A percentile compares a stretch with the other conserved stretches of the same genome.
Evolutionary conservation across 2,329 filamentous ascomycete genomes (phyloP).

Genomic region (Dryadomyces quercivorus): DNA sequence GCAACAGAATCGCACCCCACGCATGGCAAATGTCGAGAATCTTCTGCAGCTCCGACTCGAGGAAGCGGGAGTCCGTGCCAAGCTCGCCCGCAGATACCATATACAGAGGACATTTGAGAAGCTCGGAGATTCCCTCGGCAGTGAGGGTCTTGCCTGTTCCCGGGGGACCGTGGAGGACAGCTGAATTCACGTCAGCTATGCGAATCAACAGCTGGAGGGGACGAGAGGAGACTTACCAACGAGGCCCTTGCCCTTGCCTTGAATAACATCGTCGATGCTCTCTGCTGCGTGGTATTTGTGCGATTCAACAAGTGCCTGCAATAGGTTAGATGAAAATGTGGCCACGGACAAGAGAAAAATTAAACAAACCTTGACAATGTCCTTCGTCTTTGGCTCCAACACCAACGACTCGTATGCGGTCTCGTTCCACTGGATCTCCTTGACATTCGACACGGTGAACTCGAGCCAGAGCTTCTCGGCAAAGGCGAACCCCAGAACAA

Average conservation of each 20-base stretch:
- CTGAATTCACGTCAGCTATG: conserved; percentile 14
- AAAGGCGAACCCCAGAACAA: conserved; percentile 80
- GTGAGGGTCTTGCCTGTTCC: conserved; percentile 36
- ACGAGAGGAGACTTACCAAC: conserved; percentile 36
- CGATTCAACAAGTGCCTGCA: conserved; percentile 61
- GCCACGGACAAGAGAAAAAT: not conserved
- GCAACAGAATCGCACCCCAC: conserved; percentile 38
- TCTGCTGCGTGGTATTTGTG: conserved; percentile 73
- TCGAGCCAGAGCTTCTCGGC: conserved; percentile 85
- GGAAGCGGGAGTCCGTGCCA: conserved; percentile 26
- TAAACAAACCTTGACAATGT: conserved; percentile 46
- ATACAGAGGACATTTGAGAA: conserved; percentile 30
- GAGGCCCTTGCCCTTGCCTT: conserved; percentile 77
- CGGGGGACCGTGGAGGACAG: conserved; percentile 64
- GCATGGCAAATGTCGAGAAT: conserved; percentile 34
- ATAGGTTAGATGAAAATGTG: not conserved
- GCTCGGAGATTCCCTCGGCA: conserved; percentile 27
- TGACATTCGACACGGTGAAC: conserved; percentile 66
- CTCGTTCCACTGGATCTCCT: conserved; percentile 75
- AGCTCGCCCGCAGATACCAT: conserved; percentile 45
- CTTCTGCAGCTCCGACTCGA: conserved; percentile 34
- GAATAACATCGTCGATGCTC: conserved; percentile 72
- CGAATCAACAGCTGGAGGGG: not conserved
- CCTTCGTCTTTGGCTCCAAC: conserved; percentile 47
- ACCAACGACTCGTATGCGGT: conserved; percentile 74